Base-by-base conservation (phyloP, 108 stramenopile genomes). In the Poteriospumella lacustris region DNA sequence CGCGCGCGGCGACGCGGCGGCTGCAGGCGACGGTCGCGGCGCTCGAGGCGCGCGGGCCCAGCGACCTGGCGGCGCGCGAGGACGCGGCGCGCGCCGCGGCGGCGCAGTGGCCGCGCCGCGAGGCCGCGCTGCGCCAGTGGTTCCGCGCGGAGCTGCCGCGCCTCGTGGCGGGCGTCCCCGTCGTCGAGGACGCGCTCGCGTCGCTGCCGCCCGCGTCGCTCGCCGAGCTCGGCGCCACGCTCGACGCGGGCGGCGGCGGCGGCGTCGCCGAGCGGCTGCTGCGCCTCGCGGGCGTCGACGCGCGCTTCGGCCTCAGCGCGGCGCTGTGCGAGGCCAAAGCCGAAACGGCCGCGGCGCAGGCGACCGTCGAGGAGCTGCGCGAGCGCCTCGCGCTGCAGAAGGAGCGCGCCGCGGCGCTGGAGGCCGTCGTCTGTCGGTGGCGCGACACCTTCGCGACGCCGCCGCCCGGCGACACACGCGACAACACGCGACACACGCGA, bases 301-400 rank as follows among this genome's bases (percentile, higher is more conserved):
- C 47, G 47, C 15, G 15, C 47, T 19, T 9, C 47, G 47, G 15
- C 47, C 47, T 52, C 47, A 15, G 47, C 47, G 47, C 47, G 15
- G 19, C 47, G n/a, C n/a, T n/a, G n/a, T n/a, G n/a, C n/a, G n/a
- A n/a, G n/a, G n/a, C n/a, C n/a, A n/a, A n/a, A n/a, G n/a, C n/a
- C n/a, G 19, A 19, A 52, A 52, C 47, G 9, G 47, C 15, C 19
- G 15, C 47, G 19, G 15, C 9, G 47, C 47, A 52, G 19, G 19
- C 47, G 47, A 52, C 47, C 47, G 47, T 52, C 47, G 47, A 52
- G 47, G 19, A 52, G 47, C 47, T 52, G 47, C 47, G 47, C 47
- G 19, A 52, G 47, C 47, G 47, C 47, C 47, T 52, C 47, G 47
- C 47, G 15, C 15, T 19, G 47, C 47, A 52, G 47, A 19, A 9